These are phyloP conservation scores for Coprinopsis cinerea DNA, from an alignment of 768 basidiomycete species.

Conservation along the genomic window DNA sequence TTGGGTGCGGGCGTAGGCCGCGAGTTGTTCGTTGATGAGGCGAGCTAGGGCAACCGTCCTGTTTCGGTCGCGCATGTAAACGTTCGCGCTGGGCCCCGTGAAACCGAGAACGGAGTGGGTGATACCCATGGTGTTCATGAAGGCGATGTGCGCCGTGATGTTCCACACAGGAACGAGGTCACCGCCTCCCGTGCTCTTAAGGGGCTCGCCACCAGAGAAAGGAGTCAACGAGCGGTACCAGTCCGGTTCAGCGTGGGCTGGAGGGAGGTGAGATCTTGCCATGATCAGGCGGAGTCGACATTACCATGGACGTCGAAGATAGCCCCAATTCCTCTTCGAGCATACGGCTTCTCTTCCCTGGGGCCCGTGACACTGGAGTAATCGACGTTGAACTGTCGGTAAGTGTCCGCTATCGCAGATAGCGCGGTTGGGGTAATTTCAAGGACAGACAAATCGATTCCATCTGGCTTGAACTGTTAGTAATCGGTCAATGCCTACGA, in stretches of 20 bases:
- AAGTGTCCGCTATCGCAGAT: constrained; percentile 4
- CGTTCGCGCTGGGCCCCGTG: constrained; percentile 28
- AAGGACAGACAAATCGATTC: constrained; percentile 8
- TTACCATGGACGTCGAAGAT: constrained; percentile 10
- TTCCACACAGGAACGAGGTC: constrained; percentile 22
- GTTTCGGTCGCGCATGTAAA: constrained; percentile 21
- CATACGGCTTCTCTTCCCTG: background rate
- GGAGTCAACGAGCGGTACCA: constrained; percentile 28
- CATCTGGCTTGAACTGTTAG: constrained; percentile 2
- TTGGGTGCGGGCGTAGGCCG: constrained; percentile 24
- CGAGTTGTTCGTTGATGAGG: constrained; percentile 30
- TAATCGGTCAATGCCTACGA: background rate
- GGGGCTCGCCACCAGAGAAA: constrained; percentile 22
- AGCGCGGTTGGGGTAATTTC: background rate
- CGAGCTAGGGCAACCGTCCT: constrained; percentile 29
- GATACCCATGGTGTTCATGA: constrained; percentile 29
- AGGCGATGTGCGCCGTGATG: constrained; percentile 19
- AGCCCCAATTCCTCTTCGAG: constrained; percentile 2
- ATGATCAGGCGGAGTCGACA: background rate
- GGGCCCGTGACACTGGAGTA: background rate
- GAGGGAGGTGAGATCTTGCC: background rate
- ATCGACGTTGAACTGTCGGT: background rate
- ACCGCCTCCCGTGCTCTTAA: constrained; percentile 10
- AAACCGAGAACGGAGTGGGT: constrained; percentile 25
- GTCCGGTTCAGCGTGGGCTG: constrained; percentile 7